These are phyloP conservation scores for Mallotus nudiflorus DNA, from an alignment of 345 rosid genomes.

Conservation along the genomic window DNA sequence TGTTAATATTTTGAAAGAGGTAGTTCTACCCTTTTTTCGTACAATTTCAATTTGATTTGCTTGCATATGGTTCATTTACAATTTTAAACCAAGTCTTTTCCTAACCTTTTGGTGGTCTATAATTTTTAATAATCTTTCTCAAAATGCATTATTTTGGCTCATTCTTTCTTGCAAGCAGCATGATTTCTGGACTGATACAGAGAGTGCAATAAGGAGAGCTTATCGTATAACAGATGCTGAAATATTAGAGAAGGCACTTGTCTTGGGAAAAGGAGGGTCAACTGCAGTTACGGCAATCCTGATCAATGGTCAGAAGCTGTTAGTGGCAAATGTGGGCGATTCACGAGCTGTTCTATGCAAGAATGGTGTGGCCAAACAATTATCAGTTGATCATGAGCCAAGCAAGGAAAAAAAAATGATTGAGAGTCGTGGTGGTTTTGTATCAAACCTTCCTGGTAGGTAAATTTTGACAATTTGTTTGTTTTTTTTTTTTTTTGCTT, in stretches of 20 bases:
- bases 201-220: conserved; percentile 66
- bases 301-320: conserved; percentile 65
- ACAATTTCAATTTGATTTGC: conserved; percentile 1
- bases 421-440: conserved; percentile 82
- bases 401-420: conserved; percentile 60
- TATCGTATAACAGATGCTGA: conserved; percentile 62
- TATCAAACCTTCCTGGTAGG: conserved; percentile 79
- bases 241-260: conserved; percentile 51
- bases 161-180: conserved; percentile 38
- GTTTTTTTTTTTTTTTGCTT: no score
- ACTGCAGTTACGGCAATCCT: conserved; percentile 89
- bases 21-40: no score
- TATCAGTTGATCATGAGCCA: conserved; percentile 89
- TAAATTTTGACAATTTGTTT: background rate
- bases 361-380: conserved; percentile 65
- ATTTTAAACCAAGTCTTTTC: background rate
- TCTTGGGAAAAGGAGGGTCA: conserved; percentile 86
- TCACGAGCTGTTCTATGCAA: conserved; percentile 78
- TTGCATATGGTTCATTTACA: background rate
- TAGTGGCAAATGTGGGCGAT: conserved; percentile 89
- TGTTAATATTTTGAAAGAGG: conserved; percentile 70
- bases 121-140: background rate
- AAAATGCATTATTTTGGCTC: background rate
- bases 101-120: no score
- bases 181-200: conserved; percentile 72